Percentiles rank a stretch among this genome's conserved stretches.
Evolutionary conservation across 2,329 filamentous ascomycete species (phyloP).

Genomic region (Akanthomyces dipterigenus): DNA sequence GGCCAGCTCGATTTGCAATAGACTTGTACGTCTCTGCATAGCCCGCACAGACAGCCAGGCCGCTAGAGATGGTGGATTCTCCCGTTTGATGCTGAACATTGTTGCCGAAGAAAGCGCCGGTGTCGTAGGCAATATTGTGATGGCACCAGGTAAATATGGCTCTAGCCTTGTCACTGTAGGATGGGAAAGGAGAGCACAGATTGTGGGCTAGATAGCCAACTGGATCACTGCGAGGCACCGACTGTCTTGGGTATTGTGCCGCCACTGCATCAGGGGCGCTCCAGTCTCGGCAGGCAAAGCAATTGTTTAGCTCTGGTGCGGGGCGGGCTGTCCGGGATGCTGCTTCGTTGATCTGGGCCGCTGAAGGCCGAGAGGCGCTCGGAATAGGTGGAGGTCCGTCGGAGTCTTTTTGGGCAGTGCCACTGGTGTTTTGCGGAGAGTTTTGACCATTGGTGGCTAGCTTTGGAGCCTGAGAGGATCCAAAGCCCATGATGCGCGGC

Average conservation of each 20-base stretch:
- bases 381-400: slow-evolving; percentile 33
- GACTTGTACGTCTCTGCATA: slow-evolving; percentile 78
- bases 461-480: slow-evolving; percentile 13
- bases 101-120: slow-evolving; percentile 68
- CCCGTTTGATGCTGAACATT: slow-evolving; percentile 61
- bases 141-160: slow-evolving; percentile 94
- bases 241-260: slow-evolving; percentile 64
- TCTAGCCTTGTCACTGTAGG: slow-evolving; percentile 81
- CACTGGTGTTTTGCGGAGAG: background rate
- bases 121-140: slow-evolving; percentile 86
- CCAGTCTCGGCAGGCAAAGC: slow-evolving; percentile 83
- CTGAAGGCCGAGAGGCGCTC: slow-evolving; percentile 43
- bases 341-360: slow-evolving; percentile 43
- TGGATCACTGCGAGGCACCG: slow-evolving; percentile 59
- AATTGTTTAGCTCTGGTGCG: slow-evolving; percentile 35
- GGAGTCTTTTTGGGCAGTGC: slow-evolving; percentile 9
- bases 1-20: slow-evolving; percentile 70
- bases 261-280: slow-evolving; percentile 73
- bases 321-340: slow-evolving; percentile 25
- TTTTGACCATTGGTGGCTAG: background rate
- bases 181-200: slow-evolving; percentile 73
- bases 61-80: slow-evolving; percentile 65
- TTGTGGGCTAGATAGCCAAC: slow-evolving; percentile 69
- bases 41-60: slow-evolving; percentile 84
- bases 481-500: slow-evolving; percentile 11